phyloP scores from a whole-genome alignment of 1,284 basidiomycete genomes.

The Naganishia albida region DNA sequence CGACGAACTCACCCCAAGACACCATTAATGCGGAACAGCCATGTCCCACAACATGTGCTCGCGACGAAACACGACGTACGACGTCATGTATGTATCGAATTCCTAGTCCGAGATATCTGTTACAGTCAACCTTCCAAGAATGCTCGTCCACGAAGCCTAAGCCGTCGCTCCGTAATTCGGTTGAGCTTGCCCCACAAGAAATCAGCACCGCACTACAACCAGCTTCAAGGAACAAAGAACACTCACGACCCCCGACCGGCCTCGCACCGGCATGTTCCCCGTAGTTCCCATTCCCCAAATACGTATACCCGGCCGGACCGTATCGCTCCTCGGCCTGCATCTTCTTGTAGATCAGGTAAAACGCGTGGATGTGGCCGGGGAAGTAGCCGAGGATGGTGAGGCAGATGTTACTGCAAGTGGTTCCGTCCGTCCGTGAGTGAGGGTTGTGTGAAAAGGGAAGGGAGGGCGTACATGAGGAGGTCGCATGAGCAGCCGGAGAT shows the following conservation, averaged over 20 bases:
- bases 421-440: slow-evolving; percentile 59
- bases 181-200: no score
- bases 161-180: no score
- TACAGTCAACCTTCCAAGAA: no score
- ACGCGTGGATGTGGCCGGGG: slow-evolving; percentile 56
- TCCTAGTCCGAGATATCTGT: no score
- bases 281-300: slow-evolving; percentile 53
- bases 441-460: neutral
- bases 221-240: no score
- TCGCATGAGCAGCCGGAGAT: slow-evolving; percentile 77
- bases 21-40: no score
- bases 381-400: slow-evolving; percentile 38
- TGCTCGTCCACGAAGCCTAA: no score
- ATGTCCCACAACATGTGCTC: no score
- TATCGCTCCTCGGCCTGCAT: slow-evolving; percentile 76
- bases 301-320: slow-evolving; percentile 64
- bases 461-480: slow-evolving; percentile 61
- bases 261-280: slow-evolving; percentile 34
- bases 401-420: slow-evolving; percentile 29
- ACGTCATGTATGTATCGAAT: no score
- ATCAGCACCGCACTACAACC: neutral
- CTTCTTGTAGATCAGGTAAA: slow-evolving; percentile 69
- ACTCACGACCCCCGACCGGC: no score
- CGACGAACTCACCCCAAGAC: no score
- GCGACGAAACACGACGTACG: no score